phyloP scores from a whole-genome alignment of 164 flowering plant species.

The Vitis amurensis region DNA sequence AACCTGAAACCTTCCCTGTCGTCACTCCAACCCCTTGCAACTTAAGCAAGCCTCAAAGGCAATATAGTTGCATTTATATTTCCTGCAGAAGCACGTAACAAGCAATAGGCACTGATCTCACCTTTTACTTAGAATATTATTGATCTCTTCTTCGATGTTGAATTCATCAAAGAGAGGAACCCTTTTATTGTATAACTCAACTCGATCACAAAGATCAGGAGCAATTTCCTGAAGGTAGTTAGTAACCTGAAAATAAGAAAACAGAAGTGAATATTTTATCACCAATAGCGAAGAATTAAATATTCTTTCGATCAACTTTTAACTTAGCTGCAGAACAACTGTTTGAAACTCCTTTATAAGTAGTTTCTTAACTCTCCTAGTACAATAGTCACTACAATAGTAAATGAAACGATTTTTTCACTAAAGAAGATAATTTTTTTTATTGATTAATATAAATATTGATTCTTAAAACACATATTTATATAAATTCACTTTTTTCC shows the following conservation, averaged over 20 bases:
- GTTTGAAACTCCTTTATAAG: background rate
- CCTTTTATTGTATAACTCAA: conserved; percentile 70
- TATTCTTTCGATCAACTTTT: background rate
- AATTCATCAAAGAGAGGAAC: conserved; percentile 84
- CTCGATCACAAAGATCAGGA: conserved; percentile 85
- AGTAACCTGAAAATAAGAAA: conserved; percentile 59
- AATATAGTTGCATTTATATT: too few relatives aligned
- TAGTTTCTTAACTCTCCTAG: background rate
- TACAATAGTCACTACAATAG: too few relatives aligned
- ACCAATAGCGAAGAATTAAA: background rate
- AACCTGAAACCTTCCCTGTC: too few relatives aligned
- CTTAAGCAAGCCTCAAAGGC: too few relatives aligned
- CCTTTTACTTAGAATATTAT: conserved; percentile 88
- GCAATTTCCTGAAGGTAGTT: conserved; percentile 95
- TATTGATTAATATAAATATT: too few relatives aligned
- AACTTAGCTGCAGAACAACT: background rate
- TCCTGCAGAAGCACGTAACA: background rate
- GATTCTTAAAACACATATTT: too few relatives aligned
- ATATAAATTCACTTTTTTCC: too few relatives aligned
- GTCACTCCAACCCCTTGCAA: too few relatives aligned
- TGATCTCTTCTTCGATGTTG: conserved; percentile 88
- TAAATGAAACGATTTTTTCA: too few relatives aligned
- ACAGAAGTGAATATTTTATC: background rate
- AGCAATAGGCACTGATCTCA: conserved; percentile 25
- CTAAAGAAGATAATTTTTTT: too few relatives aligned